These are phyloP conservation scores for Agaricus subrufescens DNA, from an alignment of 768 basidiomycete genomes.

Conservation along the genomic window DNA sequence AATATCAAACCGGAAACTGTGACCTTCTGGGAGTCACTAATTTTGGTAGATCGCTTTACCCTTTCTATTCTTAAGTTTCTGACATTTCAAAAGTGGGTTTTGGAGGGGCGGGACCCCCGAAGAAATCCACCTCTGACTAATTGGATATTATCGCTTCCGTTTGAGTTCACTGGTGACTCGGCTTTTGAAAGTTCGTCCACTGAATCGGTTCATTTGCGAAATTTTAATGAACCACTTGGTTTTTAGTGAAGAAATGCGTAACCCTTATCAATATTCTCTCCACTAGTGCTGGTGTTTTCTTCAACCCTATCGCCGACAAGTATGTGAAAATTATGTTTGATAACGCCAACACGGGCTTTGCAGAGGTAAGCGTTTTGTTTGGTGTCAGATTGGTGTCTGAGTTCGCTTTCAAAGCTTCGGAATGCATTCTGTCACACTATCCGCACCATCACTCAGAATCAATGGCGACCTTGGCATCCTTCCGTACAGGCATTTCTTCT, in stretches of 20 bases:
- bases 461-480: constrained; percentile 68
- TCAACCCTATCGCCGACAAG: constrained; percentile 60
- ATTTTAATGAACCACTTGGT: constrained; percentile 1
- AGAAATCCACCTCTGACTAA: constrained; percentile 67
- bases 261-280: constrained; percentile 62
- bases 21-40: constrained; percentile 65
- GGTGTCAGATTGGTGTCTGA: not conserved
- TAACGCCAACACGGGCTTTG: constrained; percentile 78
- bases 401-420: constrained; percentile 47
- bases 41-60: constrained; percentile 38
- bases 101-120: constrained; percentile 76
- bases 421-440: constrained; percentile 64
- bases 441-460: constrained; percentile 47
- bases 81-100: constrained; percentile 33
- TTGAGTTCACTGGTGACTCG: constrained; percentile 83
- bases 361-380: constrained; percentile 51
- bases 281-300: constrained; percentile 60
- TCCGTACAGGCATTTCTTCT: constrained; percentile 47
- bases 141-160: constrained; percentile 70
- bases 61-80: not conserved
- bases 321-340: constrained; percentile 69
- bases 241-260: constrained; percentile 71
- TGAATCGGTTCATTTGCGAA: not conserved
- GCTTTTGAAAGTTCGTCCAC: constrained; percentile 68
- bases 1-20: constrained; percentile 87